Evolutionary conservation across 2,329 filamentous ascomycete genomes (phyloP).

Genomic region (Colletotrichum sp.): DNA sequence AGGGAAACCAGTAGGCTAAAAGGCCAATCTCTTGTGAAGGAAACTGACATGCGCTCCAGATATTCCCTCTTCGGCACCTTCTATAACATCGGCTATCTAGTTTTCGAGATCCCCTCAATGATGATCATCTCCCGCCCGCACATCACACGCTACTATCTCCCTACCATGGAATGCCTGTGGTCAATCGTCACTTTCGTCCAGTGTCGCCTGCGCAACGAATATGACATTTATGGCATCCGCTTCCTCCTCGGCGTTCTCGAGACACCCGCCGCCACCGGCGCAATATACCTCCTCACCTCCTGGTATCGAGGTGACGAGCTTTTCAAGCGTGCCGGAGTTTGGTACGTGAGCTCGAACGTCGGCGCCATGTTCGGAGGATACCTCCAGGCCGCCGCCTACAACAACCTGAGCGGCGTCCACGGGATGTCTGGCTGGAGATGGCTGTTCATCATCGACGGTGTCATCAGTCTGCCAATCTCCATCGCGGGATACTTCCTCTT

Average conservation of each 20-base stretch:
- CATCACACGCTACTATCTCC: conserved; percentile 19
- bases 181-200: conserved; percentile 22
- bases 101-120: conserved; percentile 24
- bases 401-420: conserved; percentile 48
- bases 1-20: conserved; percentile 30
- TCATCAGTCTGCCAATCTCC: conserved; percentile 55
- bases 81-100: conserved; percentile 21
- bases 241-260: conserved; percentile 32
- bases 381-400: conserved; percentile 54
- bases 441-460: conserved; percentile 59
- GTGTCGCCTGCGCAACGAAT: conserved; percentile 20
- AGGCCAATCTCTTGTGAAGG: not conserved
- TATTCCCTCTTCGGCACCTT: conserved; percentile 21
- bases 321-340: conserved; percentile 52
- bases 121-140: conserved; percentile 22
- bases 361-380: conserved; percentile 56
- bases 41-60: not conserved
- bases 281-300: conserved; percentile 30
- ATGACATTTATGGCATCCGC: conserved; percentile 29
- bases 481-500: conserved; percentile 50
- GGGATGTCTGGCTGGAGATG: conserved; percentile 52
- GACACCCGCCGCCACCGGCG: conserved; percentile 18
- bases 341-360: conserved; percentile 47
- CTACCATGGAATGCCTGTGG: conserved; percentile 23
- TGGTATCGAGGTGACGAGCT: conserved; percentile 35